Base-by-base conservation (phyloP, 352 stramenopile species). In the Phytophthora foliorum region DNA sequence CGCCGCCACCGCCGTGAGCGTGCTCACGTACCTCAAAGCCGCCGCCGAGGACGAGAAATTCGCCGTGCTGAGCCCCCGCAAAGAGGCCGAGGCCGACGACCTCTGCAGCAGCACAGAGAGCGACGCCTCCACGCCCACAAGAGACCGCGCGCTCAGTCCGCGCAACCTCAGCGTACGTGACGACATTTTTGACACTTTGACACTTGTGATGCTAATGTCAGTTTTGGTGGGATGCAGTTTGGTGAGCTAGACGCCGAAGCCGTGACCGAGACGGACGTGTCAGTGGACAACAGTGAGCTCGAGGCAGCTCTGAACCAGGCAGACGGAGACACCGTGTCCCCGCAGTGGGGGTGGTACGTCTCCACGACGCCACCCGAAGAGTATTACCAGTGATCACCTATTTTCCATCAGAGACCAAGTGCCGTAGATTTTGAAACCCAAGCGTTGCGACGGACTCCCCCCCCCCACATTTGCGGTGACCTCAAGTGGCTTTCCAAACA, bases 341-440 rank as follows among this genome's bases (percentile, higher is more conserved):
- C 86, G 1, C 84, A 92, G 42, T 94, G 86, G 86, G 86, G 86
- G 25, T 94, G 86, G 86, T 94, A 94, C 58, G 86, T 94, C 34
- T 94, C 86, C 24, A 92, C 80, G 17, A 94, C 86, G 6, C 86
- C 86, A 4, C 86, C 86, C 17, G 84, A 92, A 32, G 86, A 94
- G 49, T 81, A 90, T 61, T 92, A 92, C 63, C 44, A 67, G 9
- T 82, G 68, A 61, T 49, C n/a, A 29, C 19, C 25, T 25, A 48
- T 48, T 48, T 49, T 27, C 9, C 38, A 51, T 32, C 42, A 63
- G 9, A 34, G 8, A 34, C 38, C 46, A 69, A 66, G 67, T 75
- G 62, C 51, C 62, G 55, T 72, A 63, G 56, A 64, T 70, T 74
- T 77, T 63, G 55, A 67, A 59, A 34, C 22, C 14, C 24, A n/a